Base-by-base conservation (phyloP, 495 filamentous ascomycete genomes). In the Penicillium soppii region DNA sequence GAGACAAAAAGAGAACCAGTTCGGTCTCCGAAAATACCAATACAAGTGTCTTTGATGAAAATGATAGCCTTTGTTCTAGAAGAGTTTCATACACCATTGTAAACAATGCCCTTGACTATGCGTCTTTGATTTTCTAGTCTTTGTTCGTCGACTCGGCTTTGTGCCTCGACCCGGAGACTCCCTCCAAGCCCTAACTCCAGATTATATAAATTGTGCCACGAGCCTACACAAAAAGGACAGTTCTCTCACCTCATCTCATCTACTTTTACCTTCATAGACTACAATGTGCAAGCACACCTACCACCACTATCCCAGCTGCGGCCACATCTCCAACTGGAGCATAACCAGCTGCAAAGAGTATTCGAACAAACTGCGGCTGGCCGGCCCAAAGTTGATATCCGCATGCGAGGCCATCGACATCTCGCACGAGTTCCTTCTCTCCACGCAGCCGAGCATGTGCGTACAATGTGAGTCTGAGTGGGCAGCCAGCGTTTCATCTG, bases 251-350 rank as follows among this genome's bases (percentile, higher is more conserved):
- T 41, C 35, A 39, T 30, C 9, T 30, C 23, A 10, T 9, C 16
- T 23, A 50, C 5, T 9, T 13, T 8, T 19, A 32, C 15, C 16
- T n/a, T 17, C 22, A 10, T 21, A 19, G 27, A 40, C 5, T 42
- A 5, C 43, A 57, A 21, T 72, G 67, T 70, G 66, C 37, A 22
- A 50, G 0, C 51, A 63, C 43, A 63, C 42, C 6, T 65, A 65
- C 25, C 60, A 69, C 32, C 63, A 67, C 43, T 65, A 62, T 27
- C 41, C 53, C 17, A 26, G 6, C 19, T 71, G 66, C 52, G 63
- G 66, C 8, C 68, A 71, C 27, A 66, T 71, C 35, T 51, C 57
- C 43, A 54, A 52, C 32, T 67, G 54, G 41, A 65, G 39, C 13
- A 40, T 71, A 2, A 55, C 52, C 21, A 56, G 54, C 47, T 71